Evolutionary conservation across 2,329 filamentous ascomycete species (phyloP).

Genomic region (Diaporthe caulivora): DNA sequence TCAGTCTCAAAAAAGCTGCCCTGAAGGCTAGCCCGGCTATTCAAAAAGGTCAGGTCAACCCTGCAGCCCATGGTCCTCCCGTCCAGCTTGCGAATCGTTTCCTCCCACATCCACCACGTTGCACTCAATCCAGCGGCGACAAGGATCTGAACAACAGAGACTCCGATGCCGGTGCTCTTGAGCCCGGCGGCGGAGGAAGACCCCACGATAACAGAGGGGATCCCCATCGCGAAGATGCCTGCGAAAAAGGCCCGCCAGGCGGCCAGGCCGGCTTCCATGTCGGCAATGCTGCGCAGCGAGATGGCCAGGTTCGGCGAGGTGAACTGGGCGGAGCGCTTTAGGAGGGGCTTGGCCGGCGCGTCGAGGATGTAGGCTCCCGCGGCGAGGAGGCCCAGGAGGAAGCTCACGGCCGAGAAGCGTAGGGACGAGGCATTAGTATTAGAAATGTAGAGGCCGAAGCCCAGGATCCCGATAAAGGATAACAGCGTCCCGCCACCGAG

Average conservation of each 20-base stretch:
- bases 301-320: slow-evolving; percentile 61
- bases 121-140: slow-evolving; percentile 50
- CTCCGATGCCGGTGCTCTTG: slow-evolving; percentile 53
- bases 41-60: slow-evolving; percentile 58
- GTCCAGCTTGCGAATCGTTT: slow-evolving; percentile 57
- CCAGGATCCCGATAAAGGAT: slow-evolving; percentile 56
- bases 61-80: slow-evolving; percentile 59
- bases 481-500: slow-evolving; percentile 52
- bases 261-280: slow-evolving; percentile 60
- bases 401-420: slow-evolving; percentile 56
- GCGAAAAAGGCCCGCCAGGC: slow-evolving; percentile 56
- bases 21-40: slow-evolving; percentile 52
- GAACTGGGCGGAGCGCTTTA: slow-evolving; percentile 62
- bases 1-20: slow-evolving; percentile 60
- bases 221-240: slow-evolving; percentile 58
- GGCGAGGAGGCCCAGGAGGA: slow-evolving; percentile 62
- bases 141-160: slow-evolving; percentile 56
- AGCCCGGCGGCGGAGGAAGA: slow-evolving; percentile 50
- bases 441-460: slow-evolving; percentile 58
- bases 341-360: slow-evolving; percentile 55
- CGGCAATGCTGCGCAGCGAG: slow-evolving; percentile 59
- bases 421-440: slow-evolving; percentile 42
- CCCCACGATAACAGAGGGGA: slow-evolving; percentile 53
- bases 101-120: slow-evolving; percentile 58
- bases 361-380: slow-evolving; percentile 57